phyloP scores from a whole-genome alignment of 352 stramenopile genomes.

The Globisporangium nunn region DNA sequence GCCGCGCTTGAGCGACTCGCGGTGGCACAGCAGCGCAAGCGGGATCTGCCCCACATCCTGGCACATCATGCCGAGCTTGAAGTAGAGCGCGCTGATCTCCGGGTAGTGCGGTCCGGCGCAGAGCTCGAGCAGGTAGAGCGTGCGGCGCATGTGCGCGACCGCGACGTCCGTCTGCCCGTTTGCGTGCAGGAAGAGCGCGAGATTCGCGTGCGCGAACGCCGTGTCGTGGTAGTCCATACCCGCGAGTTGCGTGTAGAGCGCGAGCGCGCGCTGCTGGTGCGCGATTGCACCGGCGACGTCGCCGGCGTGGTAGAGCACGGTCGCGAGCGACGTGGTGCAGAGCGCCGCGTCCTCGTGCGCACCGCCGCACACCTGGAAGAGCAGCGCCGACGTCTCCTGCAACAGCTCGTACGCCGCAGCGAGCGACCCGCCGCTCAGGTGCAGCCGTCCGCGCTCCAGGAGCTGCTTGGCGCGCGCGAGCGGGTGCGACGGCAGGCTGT shows the following conservation, averaged over 20 bases:
- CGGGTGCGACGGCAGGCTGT: conserved; percentile 74
- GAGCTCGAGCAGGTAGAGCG: conserved; percentile 92
- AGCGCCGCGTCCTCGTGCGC: conserved; percentile 91
- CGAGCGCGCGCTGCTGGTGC: conserved; percentile 87
- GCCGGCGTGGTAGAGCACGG: conserved; percentile 89
- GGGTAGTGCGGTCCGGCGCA: conserved; percentile 86
- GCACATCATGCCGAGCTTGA: conserved; percentile 94
- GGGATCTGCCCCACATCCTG: conserved; percentile 85
- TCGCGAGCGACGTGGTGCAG: conserved; percentile 89
- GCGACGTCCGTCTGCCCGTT: conserved; percentile 81
- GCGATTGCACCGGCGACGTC: conserved; percentile 86
- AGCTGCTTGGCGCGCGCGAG: conserved; percentile 76
- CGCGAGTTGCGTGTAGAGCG: conserved; percentile 88
- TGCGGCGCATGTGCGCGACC: conserved; percentile 85
- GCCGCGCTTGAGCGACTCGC: conserved; percentile 79
- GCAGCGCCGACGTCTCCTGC: conserved; percentile 88
- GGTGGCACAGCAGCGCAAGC: conserved; percentile 84
- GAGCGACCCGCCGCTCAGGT: conserved; percentile 69
- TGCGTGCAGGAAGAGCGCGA: conserved; percentile 89
- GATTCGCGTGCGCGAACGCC: conserved; percentile 85
- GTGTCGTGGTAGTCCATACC: conserved; percentile 92
- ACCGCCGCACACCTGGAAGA: conserved; percentile 91
- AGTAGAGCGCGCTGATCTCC: conserved; percentile 88
- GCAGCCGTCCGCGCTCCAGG: conserved; percentile 81
- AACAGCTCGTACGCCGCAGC: conserved; percentile 79